Base-by-base conservation (phyloP, 2,329 filamentous ascomycete species). In the Arthrobotrys sphaeroides region DNA sequence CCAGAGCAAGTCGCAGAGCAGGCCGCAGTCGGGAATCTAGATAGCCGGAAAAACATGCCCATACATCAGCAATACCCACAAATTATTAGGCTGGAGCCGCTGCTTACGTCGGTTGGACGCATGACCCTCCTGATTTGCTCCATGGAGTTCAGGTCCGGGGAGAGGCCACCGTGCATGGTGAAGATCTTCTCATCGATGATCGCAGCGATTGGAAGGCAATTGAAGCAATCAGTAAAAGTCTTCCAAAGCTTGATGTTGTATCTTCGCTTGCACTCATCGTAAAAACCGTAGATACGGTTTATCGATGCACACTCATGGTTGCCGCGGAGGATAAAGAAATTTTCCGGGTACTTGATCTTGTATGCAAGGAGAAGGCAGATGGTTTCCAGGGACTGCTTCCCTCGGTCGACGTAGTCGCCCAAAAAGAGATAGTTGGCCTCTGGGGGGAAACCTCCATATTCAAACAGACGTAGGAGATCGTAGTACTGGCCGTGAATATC, bases 161-260 rank as follows among this genome's bases (percentile, higher is more conserved):
- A 97, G 81, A 99, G 86, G 82, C 95, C 95, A 82, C 95, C 95
- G 85, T 99, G 95, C 94, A 99, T 97, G 82, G 94, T 97, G 87
- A 99, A 98, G 83, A 99, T 99, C 90, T 98, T 99, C 87, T 97
- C 95, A 82, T 97, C 94, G 81, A 99, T 97, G 84, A 99, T 99
- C 79, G 95, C 94, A 72, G 94, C 95, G 83, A 99, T 98, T 53
- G 94, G 94, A 82, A 98, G 85, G 85, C 93, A 97, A 87, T 99
- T 99, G 89, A 99, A 99, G 88, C 94, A 97, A 84, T 99, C 94
- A 78, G 94, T 97, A 83, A 99, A 98, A 0, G 94, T 98, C 88
- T 99, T 99, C 94, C 94, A 98, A 77, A 98, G 88, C 88, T 98
- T 98, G 87, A 98, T 97, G 85, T 98, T 99, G 86, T 96, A 98